These are phyloP conservation scores for Penicillium verrucosum DNA, from an alignment of 2,329 filamentous ascomycete genomes.

Conservation along the genomic window DNA sequence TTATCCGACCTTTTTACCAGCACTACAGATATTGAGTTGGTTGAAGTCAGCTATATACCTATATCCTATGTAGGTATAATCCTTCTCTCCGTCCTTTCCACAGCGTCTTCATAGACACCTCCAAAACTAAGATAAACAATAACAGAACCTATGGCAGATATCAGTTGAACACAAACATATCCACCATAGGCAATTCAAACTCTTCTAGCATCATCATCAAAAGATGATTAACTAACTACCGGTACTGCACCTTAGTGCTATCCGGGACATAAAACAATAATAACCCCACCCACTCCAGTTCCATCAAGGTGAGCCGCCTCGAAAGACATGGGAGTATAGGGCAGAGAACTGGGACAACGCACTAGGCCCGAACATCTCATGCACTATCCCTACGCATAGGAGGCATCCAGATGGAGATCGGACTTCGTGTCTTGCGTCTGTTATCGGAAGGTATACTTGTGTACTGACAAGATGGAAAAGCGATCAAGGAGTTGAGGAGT, in stretches of 20 bases:
- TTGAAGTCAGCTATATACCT: not conserved
- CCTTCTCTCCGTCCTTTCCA: not conserved
- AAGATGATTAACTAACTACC: not conserved
- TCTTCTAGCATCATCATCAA: not conserved
- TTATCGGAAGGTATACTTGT: not conserved
- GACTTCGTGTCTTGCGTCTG: not conserved
- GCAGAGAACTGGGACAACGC: not conserved
- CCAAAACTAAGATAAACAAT: not conserved
- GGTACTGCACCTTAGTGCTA: not conserved
- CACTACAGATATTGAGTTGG: not conserved
- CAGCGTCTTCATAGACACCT: not conserved
- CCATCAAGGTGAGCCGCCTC: slow-evolving; percentile 12
- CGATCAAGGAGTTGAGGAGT: not conserved
- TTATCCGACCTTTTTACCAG: not conserved
- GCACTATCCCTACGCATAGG: slow-evolving; percentile 3
- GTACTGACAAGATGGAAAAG: not conserved
- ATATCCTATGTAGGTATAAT: not conserved
- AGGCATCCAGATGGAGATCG: slow-evolving; percentile 1
- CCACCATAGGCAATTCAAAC: not conserved
- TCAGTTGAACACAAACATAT: not conserved
- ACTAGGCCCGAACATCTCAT: not conserved
- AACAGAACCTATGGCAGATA: not conserved
- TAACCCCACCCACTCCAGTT: not conserved
- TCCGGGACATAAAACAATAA: not conserved
- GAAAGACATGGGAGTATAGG: slow-evolving; percentile 7